These are phyloP conservation scores for Ascochyta lentis DNA, from an alignment of 2,329 filamentous ascomycete genomes.

Conservation along the genomic window DNA sequence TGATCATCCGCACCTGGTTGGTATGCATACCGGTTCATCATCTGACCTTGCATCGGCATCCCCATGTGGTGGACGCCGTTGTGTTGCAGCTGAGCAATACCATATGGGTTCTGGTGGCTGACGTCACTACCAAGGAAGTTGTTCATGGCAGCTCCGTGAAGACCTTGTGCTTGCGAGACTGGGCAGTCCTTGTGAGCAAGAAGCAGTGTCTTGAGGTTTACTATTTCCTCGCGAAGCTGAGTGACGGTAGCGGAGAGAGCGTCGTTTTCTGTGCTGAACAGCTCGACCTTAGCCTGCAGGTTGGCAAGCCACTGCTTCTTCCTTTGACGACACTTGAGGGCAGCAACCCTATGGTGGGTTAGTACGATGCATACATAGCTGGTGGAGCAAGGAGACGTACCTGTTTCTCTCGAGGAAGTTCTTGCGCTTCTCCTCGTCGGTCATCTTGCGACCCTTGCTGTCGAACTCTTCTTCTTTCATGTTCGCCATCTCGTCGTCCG, in stretches of 20 bases:
- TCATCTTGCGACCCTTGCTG: conserved; percentile 82
- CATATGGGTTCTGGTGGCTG: conserved; percentile 57
- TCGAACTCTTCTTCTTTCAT: conserved; percentile 47
- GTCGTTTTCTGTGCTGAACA: conserved; percentile 92
- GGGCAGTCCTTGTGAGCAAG: conserved; percentile 96
- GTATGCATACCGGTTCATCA: conserved; percentile 49
- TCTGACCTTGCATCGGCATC: conserved; percentile 49
- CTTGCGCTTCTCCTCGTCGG: conserved; percentile 96
- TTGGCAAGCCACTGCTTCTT: conserved; percentile 99
- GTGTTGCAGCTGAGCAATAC: conserved; percentile 53
- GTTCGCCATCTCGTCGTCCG: conserved; percentile 44
- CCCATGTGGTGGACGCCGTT: conserved; percentile 51
- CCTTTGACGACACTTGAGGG: conserved; percentile 93
- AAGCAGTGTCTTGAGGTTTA: conserved; percentile 90
- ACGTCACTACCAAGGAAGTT: conserved; percentile 56
- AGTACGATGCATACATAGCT: conserved; percentile 18
- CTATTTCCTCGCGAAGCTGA: conserved; percentile 86
- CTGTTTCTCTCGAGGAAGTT: conserved; percentile 97
- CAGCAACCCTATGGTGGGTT: conserved; percentile 74
- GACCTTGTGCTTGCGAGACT: conserved; percentile 84
- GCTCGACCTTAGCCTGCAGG: conserved; percentile 90
- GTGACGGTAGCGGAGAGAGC: conserved; percentile 82
- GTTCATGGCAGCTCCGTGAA: conserved; percentile 61
- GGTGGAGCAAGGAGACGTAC: conserved; percentile 59
- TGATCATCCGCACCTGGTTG: conserved; percentile 36